phyloP scores from a whole-genome alignment of 2,329 filamentous ascomycete species.

The Clonostachys byssicola region DNA sequence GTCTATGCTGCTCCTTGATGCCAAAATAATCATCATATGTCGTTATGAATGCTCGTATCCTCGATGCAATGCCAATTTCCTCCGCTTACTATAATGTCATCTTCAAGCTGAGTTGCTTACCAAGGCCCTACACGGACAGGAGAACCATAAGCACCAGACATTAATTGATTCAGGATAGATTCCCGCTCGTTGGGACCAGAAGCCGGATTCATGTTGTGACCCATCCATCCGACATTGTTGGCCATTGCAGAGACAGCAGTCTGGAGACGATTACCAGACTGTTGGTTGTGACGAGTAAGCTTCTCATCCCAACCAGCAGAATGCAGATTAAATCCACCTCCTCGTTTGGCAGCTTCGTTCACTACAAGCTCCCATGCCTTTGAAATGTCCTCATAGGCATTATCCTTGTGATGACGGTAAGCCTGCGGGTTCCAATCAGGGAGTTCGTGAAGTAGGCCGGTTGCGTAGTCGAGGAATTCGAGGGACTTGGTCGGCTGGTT shows the following conservation, averaged over 20 bases:
- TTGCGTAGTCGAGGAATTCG: conserved; percentile 84
- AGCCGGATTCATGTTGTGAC: conserved; percentile 22
- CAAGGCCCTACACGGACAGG: conserved; percentile 60
- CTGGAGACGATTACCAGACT: conserved; percentile 76
- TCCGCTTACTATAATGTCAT: not conserved
- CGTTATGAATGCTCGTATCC: not conserved
- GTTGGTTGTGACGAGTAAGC: conserved; percentile 81
- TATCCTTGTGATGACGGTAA: conserved; percentile 89
- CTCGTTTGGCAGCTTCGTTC: conserved; percentile 84
- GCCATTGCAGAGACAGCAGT: conserved; percentile 76
- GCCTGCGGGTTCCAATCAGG: conserved; percentile 88
- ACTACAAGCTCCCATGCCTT: conserved; percentile 92
- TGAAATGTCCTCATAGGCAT: conserved; percentile 92
- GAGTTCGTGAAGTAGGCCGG: conserved; percentile 82
- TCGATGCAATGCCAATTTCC: conserved; percentile 1
- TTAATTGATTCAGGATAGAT: conserved; percentile 59
- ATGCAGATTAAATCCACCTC: conserved; percentile 84
- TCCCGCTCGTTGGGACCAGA: conserved; percentile 34
- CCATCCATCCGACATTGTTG: conserved; percentile 75
- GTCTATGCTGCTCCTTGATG: conserved; percentile 29
- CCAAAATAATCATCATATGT: conserved; percentile 19
- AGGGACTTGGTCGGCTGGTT: conserved; percentile 78
- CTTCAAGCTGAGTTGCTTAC: conserved; percentile 25
- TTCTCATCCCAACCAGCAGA: conserved; percentile 91
- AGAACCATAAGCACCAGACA: conserved; percentile 55